Conservation (phyloP, 108 stramenopile genomes). For the Epithemia pelagica region DNA sequence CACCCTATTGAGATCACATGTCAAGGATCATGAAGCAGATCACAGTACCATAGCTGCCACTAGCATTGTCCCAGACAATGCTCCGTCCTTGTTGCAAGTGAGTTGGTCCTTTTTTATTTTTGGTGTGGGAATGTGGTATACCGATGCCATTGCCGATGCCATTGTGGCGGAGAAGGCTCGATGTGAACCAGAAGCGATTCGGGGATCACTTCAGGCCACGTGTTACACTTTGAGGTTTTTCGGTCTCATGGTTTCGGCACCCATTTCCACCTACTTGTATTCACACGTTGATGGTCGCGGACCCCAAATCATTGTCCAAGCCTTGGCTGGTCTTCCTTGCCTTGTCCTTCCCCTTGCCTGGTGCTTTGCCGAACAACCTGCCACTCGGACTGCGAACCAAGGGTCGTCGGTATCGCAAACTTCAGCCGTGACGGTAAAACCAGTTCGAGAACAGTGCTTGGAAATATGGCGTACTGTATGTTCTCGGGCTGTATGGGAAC, state of each 20-base stretch:
- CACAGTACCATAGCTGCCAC: background rate
- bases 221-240: conserved; percentile 48
- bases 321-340: conserved; percentile 16
- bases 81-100: background rate
- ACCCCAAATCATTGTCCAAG: background rate
- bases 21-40: conserved; percentile 6
- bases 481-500: conserved; percentile 64
- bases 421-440: conserved; percentile 12
- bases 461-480: conserved; percentile 71
- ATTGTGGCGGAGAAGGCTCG: conserved; percentile 48
- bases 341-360: background rate
- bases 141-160: conserved; percentile 67
- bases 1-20: conserved; percentile 34
- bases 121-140: conserved; percentile 40
- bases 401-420: no score
- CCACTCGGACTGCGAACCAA: background rate
- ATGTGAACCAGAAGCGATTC: no score
- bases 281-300: background rate
- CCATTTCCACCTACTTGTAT: background rate
- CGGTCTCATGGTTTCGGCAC: conserved; percentile 38
- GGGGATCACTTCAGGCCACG: conserved; percentile 54
- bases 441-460: conserved; percentile 45
- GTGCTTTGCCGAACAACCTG: background rate
- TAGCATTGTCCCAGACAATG: conserved; percentile 3
- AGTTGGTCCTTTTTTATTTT: conserved; percentile 9